These are phyloP conservation scores for Stentor coeruleus DNA, from an alignment of 73 alveolate species.

Conservation along the genomic window DNA sequence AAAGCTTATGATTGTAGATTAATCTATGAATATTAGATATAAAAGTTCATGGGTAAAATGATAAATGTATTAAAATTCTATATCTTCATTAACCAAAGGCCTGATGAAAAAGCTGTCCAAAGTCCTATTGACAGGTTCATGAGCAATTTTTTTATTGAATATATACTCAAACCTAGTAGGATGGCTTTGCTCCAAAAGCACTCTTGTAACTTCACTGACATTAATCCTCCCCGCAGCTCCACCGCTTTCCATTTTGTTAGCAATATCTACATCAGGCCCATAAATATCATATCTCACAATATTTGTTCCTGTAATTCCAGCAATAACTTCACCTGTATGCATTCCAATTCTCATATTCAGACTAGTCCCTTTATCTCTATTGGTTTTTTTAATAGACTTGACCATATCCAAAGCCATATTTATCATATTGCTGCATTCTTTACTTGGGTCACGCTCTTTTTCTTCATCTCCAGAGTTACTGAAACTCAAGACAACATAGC, in stretches of 20 bases:
- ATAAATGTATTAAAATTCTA: neutral
- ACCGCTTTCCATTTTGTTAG: constrained; percentile 57
- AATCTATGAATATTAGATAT: no score
- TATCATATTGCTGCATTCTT: constrained; percentile 90
- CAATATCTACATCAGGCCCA: constrained; percentile 57
- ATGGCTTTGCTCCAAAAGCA: constrained; percentile 28
- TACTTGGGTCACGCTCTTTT: constrained; percentile 75
- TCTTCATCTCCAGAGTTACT: constrained; percentile 76
- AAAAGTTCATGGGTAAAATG: no score
- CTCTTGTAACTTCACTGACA: constrained; percentile 39
- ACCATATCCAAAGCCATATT: constrained; percentile 95
- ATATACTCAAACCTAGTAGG: constrained; percentile 38
- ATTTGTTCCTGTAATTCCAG: constrained; percentile 56
- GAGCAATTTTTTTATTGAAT: neutral
- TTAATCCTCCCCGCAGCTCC: constrained; percentile 47
- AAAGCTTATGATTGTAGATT: no score
- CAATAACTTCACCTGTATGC: constrained; percentile 71
- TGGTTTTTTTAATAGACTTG: constrained; percentile 79
- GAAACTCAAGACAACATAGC: constrained; percentile 96
- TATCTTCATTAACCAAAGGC: neutral
- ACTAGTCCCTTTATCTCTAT: constrained; percentile 68
- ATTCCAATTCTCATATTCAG: constrained; percentile 92
- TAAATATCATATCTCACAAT: constrained; percentile 53
- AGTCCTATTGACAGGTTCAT: constrained; percentile 11
- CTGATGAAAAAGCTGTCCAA: constrained; percentile 4